phyloP scores from a whole-genome alignment of 495 filamentous ascomycete species.

The Penicillium odoratum region DNA sequence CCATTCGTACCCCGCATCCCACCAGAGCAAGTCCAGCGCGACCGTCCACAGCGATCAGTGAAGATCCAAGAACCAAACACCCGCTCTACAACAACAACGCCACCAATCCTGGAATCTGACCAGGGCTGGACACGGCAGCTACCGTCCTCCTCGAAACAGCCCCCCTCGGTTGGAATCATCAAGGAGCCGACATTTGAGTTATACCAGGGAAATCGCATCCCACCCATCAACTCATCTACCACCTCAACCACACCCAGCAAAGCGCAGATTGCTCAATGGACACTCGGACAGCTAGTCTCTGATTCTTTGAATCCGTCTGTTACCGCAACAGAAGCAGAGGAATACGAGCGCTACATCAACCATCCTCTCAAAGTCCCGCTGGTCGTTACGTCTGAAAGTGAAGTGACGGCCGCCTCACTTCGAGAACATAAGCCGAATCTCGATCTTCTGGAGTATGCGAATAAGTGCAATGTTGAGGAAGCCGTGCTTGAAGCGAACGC shows the following conservation, averaged over 20 bases:
- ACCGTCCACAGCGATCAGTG: slow-evolving; percentile 42
- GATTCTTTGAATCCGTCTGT: slow-evolving; percentile 81
- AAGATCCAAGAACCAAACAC: slow-evolving; percentile 45
- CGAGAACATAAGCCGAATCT: slow-evolving; percentile 49
- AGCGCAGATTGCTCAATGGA: slow-evolving; percentile 75
- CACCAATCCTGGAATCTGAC: slow-evolving; percentile 11
- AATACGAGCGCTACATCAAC: slow-evolving; percentile 87
- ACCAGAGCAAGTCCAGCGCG: slow-evolving; percentile 37
- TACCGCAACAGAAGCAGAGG: slow-evolving; percentile 68
- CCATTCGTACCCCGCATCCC: slow-evolving; percentile 74
- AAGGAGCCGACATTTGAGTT: slow-evolving; percentile 38
- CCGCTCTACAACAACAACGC: slow-evolving; percentile 7
- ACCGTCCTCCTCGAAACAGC: slow-evolving; percentile 32
- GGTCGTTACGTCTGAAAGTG: slow-evolving; percentile 72
- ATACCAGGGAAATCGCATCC: slow-evolving; percentile 22
- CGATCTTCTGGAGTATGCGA: slow-evolving; percentile 75
- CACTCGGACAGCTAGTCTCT: slow-evolving; percentile 77
- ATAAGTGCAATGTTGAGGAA: slow-evolving; percentile 47
- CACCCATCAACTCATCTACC: slow-evolving; percentile 26
- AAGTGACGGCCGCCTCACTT: slow-evolving; percentile 44
- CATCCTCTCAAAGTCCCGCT: slow-evolving; percentile 89
- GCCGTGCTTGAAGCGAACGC: slow-evolving; percentile 34
- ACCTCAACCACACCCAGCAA: slow-evolving; percentile 48
- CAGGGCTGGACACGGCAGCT: slow-evolving; percentile 31
- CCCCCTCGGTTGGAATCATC: slow-evolving; percentile 43